These are phyloP conservation scores for Trichoderma endophyticum DNA, from an alignment of 2,329 filamentous ascomycete species.

Conservation along the genomic window DNA sequence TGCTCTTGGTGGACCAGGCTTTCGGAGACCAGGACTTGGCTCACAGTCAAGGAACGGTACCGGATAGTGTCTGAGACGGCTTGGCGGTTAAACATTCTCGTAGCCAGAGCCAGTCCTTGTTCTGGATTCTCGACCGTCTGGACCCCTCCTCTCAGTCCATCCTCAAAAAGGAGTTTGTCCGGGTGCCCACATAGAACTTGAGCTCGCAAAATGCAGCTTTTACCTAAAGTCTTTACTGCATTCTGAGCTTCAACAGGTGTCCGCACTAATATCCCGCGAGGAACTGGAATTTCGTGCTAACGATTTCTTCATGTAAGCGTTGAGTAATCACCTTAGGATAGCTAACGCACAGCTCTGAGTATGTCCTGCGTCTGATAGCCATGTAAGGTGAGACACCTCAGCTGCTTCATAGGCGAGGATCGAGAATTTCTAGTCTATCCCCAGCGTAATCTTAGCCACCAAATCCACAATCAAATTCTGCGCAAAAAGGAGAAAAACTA, in stretches of 20 bases:
- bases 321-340: too few species aligned
- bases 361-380: constrained; percentile 30
- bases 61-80: neutral
- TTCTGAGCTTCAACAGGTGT: constrained; percentile 24
- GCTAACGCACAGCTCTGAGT: constrained; percentile 25
- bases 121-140: constrained; percentile 19
- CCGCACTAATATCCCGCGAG: constrained; percentile 24
- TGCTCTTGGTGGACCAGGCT: constrained; percentile 28
- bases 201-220: constrained; percentile 27
- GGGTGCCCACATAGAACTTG: constrained; percentile 26
- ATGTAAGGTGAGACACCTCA: constrained; percentile 27
- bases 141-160: constrained; percentile 14
- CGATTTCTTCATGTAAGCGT: neutral
- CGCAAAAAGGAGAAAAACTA: neutral
- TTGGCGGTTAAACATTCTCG: constrained; percentile 22
- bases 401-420: neutral
- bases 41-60: constrained; percentile 21
- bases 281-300: constrained; percentile 29
- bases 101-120: constrained; percentile 23
- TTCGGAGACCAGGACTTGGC: constrained; percentile 38
- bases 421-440: neutral
- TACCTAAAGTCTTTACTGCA: constrained; percentile 24
- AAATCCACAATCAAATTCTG: neutral
- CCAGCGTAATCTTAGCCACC: neutral
- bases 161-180: constrained; percentile 18